phyloP scores from a whole-genome alignment of 345 rosid genomes.

The Nasturtium officinale region DNA sequence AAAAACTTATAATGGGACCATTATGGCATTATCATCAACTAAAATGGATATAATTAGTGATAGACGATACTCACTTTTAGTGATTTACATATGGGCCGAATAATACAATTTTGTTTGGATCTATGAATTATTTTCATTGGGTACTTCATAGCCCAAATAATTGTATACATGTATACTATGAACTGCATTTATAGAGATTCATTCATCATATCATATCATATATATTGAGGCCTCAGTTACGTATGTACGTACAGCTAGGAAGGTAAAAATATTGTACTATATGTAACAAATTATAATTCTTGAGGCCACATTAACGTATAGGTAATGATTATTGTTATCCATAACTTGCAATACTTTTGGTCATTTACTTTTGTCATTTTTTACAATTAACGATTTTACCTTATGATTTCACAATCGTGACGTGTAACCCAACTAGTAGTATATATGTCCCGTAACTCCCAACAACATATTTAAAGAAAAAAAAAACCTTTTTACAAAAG shows the following conservation, averaged over 20 bases:
- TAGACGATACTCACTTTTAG: not conserved
- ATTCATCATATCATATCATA: not conserved
- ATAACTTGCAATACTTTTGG: not conserved
- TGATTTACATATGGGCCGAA: not conserved
- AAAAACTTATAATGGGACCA: conserved; percentile 20
- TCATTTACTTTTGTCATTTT: not conserved
- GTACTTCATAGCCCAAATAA: conserved; percentile 8
- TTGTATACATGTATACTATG: not conserved
- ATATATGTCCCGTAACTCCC: not conserved
- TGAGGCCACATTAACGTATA: not conserved
- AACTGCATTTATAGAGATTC: no score
- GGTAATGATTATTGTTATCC: not conserved
- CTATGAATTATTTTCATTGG: not conserved
- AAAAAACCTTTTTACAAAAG: conserved; percentile 19
- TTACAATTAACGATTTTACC: not conserved
- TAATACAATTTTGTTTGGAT: not conserved
- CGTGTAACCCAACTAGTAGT: not conserved
- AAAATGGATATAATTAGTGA: not conserved
- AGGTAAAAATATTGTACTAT: no score
- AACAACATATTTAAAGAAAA: not conserved
- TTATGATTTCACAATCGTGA: not conserved
- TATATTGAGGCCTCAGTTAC: not conserved
- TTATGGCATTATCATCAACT: not conserved
- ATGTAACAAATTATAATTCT: not conserved
- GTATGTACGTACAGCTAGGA: not conserved